Evolutionary conservation across 306 rosid species (phyloP).

Genomic region (Rosa lucieae): DNA sequence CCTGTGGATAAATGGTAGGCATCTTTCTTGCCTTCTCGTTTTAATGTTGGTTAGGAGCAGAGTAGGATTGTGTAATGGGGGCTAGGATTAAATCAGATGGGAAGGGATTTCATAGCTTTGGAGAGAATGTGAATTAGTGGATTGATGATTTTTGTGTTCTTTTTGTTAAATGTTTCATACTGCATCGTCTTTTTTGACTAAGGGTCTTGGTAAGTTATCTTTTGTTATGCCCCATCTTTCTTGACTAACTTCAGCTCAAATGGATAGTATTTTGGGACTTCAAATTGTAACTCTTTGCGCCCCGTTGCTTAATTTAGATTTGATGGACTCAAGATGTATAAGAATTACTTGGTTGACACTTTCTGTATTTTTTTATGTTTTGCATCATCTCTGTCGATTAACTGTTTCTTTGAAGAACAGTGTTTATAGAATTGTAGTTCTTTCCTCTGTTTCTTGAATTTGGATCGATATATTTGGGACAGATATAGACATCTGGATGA

Average conservation of each 20-base stretch:
- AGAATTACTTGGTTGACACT: neutral
- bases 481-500: neutral
- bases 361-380: neutral
- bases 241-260: neutral
- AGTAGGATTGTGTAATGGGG: neutral
- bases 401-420: neutral
- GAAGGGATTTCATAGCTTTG: neutral
- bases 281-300: neutral
- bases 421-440: neutral
- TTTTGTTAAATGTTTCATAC: neutral
- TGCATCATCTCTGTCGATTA: neutral
- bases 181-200: neutral
- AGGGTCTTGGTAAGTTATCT: neutral
- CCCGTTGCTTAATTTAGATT: neutral
- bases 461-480: neutral
- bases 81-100: slow-evolving; percentile 18
- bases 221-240: neutral
- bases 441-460: slow-evolving; percentile 2
- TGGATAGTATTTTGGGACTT: neutral
- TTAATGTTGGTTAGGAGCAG: slow-evolving; percentile 33
- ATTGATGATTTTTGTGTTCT: neutral
- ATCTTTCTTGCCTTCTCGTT: slow-evolving; percentile 9
- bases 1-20: slow-evolving; percentile 45
- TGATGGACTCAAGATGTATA: neutral
- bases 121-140: neutral